These are phyloP conservation scores for Ceratobasidium sp. DNA, from an alignment of 1,284 basidiomycete genomes.

Conservation along the genomic window DNA sequence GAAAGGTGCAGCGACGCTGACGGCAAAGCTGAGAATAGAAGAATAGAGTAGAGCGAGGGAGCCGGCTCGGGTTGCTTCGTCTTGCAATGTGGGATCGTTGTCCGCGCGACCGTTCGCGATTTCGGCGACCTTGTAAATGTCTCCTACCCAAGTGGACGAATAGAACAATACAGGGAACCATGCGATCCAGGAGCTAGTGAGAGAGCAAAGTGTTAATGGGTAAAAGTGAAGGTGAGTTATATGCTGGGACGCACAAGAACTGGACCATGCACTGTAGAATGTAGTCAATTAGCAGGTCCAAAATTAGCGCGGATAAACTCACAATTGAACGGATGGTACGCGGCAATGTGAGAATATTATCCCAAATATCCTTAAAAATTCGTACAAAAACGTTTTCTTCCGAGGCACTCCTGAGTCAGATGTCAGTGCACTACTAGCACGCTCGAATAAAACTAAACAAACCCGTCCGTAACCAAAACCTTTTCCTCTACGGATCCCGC, in stretches of 20 bases:
- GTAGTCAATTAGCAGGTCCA: no score
- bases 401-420: constrained; percentile 7
- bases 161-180: constrained; percentile 95
- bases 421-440: constrained; percentile 21
- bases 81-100: constrained; percentile 57
- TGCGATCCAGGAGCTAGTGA: constrained; percentile 77
- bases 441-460: constrained; percentile 55
- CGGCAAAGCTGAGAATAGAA: constrained; percentile 62
- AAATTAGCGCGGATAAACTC: no score
- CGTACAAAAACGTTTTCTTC: constrained; percentile 33
- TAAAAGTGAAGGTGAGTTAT: background rate
- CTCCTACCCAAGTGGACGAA: constrained; percentile 87
- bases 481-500: constrained; percentile 74
- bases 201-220: constrained; percentile 32
- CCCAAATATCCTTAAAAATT: constrained; percentile 75
- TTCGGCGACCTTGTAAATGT: constrained; percentile 75
- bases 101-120: constrained; percentile 55
- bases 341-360: constrained; percentile 78
- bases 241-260: constrained; percentile 78
- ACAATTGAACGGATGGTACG: constrained; percentile 84
- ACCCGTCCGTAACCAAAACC: constrained; percentile 67
- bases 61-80: constrained; percentile 65
- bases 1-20: constrained; percentile 64
- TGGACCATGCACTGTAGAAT: constrained; percentile 76
- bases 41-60: constrained; percentile 66